A percentile compares a stretch with the other conserved stretches of the same genome.
Conservation (phyloP, 2,329 filamentous ascomycete genomes). For the Exophiala dermatitidis region DNA sequence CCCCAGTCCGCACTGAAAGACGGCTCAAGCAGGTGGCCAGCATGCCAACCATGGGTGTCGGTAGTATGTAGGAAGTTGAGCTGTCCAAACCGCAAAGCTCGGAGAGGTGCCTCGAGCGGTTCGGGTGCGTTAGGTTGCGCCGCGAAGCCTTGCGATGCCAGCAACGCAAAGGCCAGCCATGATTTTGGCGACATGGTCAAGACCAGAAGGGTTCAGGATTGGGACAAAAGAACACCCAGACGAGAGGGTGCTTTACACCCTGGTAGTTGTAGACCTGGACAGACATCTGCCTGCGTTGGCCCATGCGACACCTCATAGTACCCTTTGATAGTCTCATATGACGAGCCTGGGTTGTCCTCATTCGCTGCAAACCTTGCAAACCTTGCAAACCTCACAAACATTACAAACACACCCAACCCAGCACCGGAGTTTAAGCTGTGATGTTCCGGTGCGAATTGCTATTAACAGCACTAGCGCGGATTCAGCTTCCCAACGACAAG, state of each 20-base stretch:
- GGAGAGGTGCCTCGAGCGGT: conserved; percentile 72
- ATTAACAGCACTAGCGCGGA: not conserved
- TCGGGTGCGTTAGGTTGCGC: conserved; percentile 74
- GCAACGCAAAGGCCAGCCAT: conserved; percentile 8
- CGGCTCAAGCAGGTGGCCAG: conserved; percentile 84
- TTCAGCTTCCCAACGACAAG: conserved; percentile 1
- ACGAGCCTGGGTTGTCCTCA: too few relatives aligned
- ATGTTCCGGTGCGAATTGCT: too few relatives aligned
- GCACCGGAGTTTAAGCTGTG: too few relatives aligned
- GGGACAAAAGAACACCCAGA: not conserved
- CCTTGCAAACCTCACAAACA: too few relatives aligned
- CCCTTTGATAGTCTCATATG: too few relatives aligned
- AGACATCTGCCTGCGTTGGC: not conserved
- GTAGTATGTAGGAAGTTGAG: conserved; percentile 97
- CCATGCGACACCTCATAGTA: not conserved
- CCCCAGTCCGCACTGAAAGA: conserved; percentile 97
- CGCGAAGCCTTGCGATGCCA: conserved; percentile 32
- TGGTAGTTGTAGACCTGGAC: too few relatives aligned
- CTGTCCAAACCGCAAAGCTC: conserved; percentile 82
- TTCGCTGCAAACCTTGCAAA: too few relatives aligned
- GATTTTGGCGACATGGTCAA: not conserved
- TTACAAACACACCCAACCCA: too few relatives aligned
- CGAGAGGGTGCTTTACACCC: not conserved
- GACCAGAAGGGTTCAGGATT: not conserved
- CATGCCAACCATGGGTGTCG: conserved; percentile 93